Base-by-base conservation (phyloP, 2,329 filamentous ascomycete genomes). In the Teratosphaeria nubilosa region DNA sequence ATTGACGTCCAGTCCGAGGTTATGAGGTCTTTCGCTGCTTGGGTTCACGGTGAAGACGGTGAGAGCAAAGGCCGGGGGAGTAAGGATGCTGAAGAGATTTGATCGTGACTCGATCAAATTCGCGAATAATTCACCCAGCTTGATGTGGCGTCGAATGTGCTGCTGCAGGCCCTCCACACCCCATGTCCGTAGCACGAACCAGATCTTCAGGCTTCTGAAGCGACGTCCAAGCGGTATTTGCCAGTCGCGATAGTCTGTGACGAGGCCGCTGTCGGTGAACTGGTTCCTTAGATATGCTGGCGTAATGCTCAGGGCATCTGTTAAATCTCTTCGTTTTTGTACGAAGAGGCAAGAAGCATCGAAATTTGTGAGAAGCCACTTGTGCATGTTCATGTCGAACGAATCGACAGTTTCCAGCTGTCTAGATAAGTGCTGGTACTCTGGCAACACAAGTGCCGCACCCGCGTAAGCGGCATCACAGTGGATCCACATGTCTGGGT, bases 201-300 rank as follows among this genome's bases (percentile, higher is more conserved):
- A 97, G 62, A 96, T 86, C 77, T 97, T 97, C 59, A 97, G 76
- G 2, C 87, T 85, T 60, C 92, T 82, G 80, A 97, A 97, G 16
- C 92, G 81, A 2, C 92, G 81, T 9, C 92, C 92, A 0, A 97
- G 84, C 0, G 92, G 91, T 67, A 97, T 95, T 75, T 96, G 91
- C 92, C 92, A 97, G 78, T 97, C 91, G 53, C 92, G 84, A 77
- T 96, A 96, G 74, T 97, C 92, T 25, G 90, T 96, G 0, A 96
- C 92, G 1, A 92, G 80, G 0, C 90, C 91, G 41, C 81, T 83
- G 66, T 94, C 90, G 3, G 87, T 88, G 75, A 86, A 90, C 3
- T 83, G 77, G 74, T 96, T 96, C 63, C 85, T 81, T 30, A 96
- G 83, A 76, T 95, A 96, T 4, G 86, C 81, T 0, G 89, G 89